phyloP scores from a whole-genome alignment of 1,284 basidiomycete genomes.

The Cutaneotrichosporon cyanovorans region DNA sequence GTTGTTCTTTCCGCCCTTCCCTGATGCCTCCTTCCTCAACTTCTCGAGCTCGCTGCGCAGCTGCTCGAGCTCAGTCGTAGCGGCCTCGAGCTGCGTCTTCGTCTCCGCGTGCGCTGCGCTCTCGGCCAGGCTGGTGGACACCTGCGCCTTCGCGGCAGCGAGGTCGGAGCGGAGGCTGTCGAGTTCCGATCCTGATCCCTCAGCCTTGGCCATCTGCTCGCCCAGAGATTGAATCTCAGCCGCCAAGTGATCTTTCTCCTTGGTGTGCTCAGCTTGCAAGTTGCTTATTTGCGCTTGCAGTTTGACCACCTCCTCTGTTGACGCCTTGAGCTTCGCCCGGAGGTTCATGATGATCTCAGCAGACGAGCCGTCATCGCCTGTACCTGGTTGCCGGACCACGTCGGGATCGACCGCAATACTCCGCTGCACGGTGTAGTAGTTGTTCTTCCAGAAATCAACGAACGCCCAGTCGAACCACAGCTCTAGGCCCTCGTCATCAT shows the following conservation, averaged over 20 bases:
- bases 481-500: constrained; percentile 60
- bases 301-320: constrained; percentile 57
- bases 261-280: constrained; percentile 38
- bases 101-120: constrained; percentile 20
- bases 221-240: constrained; percentile 40
- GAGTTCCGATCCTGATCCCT: constrained; percentile 27
- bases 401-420: constrained; percentile 51
- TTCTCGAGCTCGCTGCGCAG: constrained; percentile 10
- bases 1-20: constrained; percentile 9
- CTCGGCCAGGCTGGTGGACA: constrained; percentile 18
- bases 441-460: constrained; percentile 98
- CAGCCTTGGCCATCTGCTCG: constrained; percentile 34
- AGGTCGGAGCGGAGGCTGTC: constrained; percentile 26
- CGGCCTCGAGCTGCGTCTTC: constrained; percentile 25
- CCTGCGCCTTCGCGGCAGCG: constrained; percentile 21
- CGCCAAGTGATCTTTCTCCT: constrained; percentile 49
- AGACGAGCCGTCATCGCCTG: constrained; percentile 66
- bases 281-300: constrained; percentile 40
- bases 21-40: constrained; percentile 4
- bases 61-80: constrained; percentile 25
- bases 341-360: constrained; percentile 71
- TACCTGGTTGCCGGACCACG: constrained; percentile 38
- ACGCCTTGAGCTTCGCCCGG: constrained; percentile 68
- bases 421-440: constrained; percentile 61
- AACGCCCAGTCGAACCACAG: constrained; percentile 98